Percentiles rank a stretch among this genome's conserved stretches.
Evolutionary conservation across 1,284 basidiomycete species (phyloP).

Genomic region (Naganishia sp.): DNA sequence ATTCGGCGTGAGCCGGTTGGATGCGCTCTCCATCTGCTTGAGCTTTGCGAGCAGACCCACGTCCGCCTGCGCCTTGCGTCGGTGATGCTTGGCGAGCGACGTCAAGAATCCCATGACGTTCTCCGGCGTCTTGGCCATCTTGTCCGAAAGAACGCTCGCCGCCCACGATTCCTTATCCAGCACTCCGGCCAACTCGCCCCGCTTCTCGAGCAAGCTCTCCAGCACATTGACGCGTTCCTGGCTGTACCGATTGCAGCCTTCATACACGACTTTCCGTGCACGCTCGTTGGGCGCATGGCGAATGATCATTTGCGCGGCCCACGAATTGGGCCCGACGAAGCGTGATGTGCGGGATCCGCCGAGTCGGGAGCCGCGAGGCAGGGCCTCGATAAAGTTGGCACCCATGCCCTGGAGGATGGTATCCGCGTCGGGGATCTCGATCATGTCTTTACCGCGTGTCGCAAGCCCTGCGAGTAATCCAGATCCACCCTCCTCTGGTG

Average conservation of each 20-base stretch:
- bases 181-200: constrained; percentile 75
- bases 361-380: constrained; percentile 57
- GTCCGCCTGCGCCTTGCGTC: constrained; percentile 70
- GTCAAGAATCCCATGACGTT: constrained; percentile 82
- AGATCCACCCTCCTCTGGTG: constrained; percentile 52
- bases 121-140: constrained; percentile 91
- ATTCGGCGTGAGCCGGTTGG: constrained; percentile 43
- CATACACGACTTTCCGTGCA: constrained; percentile 75
- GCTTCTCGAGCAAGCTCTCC: constrained; percentile 71
- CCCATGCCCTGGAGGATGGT: constrained; percentile 49
- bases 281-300: constrained; percentile 80
- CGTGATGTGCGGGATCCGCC: constrained; percentile 36
- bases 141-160: constrained; percentile 80
- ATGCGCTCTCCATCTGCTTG: constrained; percentile 67
- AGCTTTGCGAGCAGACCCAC: constrained; percentile 68
- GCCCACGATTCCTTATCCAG: constrained; percentile 81
- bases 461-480: constrained; percentile 35
- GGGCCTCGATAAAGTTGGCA: constrained; percentile 55
- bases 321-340: constrained; percentile 74
- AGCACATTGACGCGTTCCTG: constrained; percentile 59
- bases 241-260: constrained; percentile 64
- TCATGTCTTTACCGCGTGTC: constrained; percentile 55
- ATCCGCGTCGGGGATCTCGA: constrained; percentile 49
- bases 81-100: constrained; percentile 73
- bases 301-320: constrained; percentile 90